Conservation (phyloP, 805 yeast genomes). For the Zygotorulaspora chibaensis region DNA sequence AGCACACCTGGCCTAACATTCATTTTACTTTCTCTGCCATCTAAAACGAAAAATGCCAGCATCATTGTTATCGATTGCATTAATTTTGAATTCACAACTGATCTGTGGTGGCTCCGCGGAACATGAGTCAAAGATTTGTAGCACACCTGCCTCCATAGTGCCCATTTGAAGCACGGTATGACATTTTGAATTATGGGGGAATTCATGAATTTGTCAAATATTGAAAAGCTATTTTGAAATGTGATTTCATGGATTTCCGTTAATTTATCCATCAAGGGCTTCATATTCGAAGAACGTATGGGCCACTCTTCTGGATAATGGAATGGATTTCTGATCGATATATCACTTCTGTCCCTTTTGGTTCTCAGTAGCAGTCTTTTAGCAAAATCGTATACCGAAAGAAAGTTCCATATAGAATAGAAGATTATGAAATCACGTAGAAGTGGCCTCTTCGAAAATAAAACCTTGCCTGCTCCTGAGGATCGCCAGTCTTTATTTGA, state of each 20-base stretch:
- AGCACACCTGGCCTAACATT: conserved; percentile 21
- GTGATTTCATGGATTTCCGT: conserved; percentile 26
- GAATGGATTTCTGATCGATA: not conserved
- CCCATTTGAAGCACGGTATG: conserved; percentile 26
- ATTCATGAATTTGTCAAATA: conserved; percentile 21
- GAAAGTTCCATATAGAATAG: conserved; percentile 20
- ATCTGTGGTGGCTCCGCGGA: conserved; percentile 4
- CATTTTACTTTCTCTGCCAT: conserved; percentile 19
- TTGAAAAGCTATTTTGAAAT: conserved; percentile 9
- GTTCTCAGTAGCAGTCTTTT: conserved; percentile 4
- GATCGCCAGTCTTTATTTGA: conserved; percentile 1
- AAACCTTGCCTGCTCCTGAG: conserved; percentile 10
- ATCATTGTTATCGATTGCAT: conserved; percentile 22
- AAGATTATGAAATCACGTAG: conserved; percentile 18
- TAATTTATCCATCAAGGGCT: conserved; percentile 24
- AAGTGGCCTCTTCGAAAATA: conserved; percentile 16
- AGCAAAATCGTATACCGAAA: conserved; percentile 14
- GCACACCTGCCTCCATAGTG: conserved; percentile 27
- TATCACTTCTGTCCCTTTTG: not conserved
- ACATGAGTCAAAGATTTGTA: conserved; percentile 9
- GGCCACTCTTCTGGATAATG: conserved; percentile 12
- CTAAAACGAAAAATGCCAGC: conserved; percentile 22
- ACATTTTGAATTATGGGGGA: conserved; percentile 23
- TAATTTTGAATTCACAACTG: conserved; percentile 7
- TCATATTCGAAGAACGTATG: conserved; percentile 14